Evolutionary conservation across 2,329 filamentous ascomycete species (phyloP), one percentile per base, ranked within the genome.

Genomic region (Calonectria leucothoes): DNA sequence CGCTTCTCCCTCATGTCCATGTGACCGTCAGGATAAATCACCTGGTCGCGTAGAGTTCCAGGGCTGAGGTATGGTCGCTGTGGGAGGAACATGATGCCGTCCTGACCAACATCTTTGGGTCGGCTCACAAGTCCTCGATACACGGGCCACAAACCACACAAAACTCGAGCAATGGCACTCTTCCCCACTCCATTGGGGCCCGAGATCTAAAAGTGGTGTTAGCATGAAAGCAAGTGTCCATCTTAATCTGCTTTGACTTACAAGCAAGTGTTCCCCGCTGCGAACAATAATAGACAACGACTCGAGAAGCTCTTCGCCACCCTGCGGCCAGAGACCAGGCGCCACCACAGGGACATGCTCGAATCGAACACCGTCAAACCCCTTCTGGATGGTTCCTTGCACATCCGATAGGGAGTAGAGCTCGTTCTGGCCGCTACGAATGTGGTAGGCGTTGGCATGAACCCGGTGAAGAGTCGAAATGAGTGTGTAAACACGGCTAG

Each of bases 11-110:
- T 93, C 97, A 99, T 98, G 80, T 99, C 97, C 51, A 96, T 88
- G 82, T 98, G 96, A 8, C 95, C 96, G 80, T 99, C 95, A 0
- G 97, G 97, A 79, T 99, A 99, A 82, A 98, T 98, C 80, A 99
- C 95, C 86, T 99, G 97, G 81, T 99, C 97, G 31, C 97, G 93
- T 12, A 98, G 88, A 1, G 97, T 98, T 42, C 97, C 97, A 27
- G 96, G 94, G 83, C 93, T 96, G 39, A 98, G 91, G 81, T 98
- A 98, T 0, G 96, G 95, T 20, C 96, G 91, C 83, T 99, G 97
- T 0, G 97, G 97, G 14, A 99, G 89, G 86, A 99, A 98, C 96
- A 99, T 98, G 86, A 99, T 98, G 72, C 97, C 97, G 77, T 98
- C 96, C 75, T 93, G 90, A 48, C 95, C 95, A 51, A 91, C 91